A percentile compares a stretch with the other conserved stretches of the same genome.
phyloP scores from a whole-genome alignment of 208 protist genomes.

The Crithidia thermophila region DNA sequence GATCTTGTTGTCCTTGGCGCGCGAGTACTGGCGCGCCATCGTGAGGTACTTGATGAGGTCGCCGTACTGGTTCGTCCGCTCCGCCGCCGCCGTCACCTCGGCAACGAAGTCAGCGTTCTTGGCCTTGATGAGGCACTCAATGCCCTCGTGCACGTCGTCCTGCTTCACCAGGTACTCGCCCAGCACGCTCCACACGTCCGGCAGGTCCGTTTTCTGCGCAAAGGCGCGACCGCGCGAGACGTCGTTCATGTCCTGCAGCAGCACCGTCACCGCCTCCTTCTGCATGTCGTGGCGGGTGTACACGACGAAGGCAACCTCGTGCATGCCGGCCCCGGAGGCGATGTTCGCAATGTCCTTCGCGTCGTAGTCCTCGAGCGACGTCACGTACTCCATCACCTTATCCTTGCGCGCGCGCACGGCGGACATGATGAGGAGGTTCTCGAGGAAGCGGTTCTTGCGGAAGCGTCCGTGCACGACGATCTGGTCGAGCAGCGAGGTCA shows the following conservation, averaged over 20 bases:
- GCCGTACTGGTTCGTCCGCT: slow-evolving; percentile 93
- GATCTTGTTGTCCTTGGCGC: slow-evolving; percentile 92
- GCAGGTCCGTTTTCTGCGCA: slow-evolving; percentile 93
- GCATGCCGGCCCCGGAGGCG: slow-evolving; percentile 93
- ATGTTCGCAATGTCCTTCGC: slow-evolving; percentile 98
- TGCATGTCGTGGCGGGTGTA: slow-evolving; percentile 99
- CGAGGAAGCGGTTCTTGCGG: slow-evolving; percentile 98
- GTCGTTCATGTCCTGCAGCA: slow-evolving; percentile 96
- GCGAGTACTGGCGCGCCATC: slow-evolving; percentile 96
- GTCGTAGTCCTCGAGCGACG: slow-evolving; percentile 99
- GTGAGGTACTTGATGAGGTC: slow-evolving; percentile 98
- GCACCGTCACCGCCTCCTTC: slow-evolving; percentile 96
- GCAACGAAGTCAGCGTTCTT: slow-evolving; percentile 95
- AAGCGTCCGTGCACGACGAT: slow-evolving; percentile 99
- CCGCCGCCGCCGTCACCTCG: slow-evolving; percentile 93
- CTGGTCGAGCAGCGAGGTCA: slow-evolving; percentile 99
- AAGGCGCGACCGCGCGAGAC: slow-evolving; percentile 96
- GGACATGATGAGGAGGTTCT: slow-evolving; percentile 99
- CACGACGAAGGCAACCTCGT: slow-evolving; percentile 99
- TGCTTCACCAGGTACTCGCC: slow-evolving; percentile 95
- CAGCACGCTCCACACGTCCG: slow-evolving; percentile 96
- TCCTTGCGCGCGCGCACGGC: slow-evolving; percentile 97
- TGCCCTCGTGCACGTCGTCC: slow-evolving; percentile 94
- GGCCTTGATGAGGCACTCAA: slow-evolving; percentile 98
- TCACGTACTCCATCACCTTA: slow-evolving; percentile 99